Percentiles rank a stretch among this genome's conserved stretches.
phyloP scores from a whole-genome alignment of 805 yeast genomes.

The Nakazawaea ambrosiae region DNA sequence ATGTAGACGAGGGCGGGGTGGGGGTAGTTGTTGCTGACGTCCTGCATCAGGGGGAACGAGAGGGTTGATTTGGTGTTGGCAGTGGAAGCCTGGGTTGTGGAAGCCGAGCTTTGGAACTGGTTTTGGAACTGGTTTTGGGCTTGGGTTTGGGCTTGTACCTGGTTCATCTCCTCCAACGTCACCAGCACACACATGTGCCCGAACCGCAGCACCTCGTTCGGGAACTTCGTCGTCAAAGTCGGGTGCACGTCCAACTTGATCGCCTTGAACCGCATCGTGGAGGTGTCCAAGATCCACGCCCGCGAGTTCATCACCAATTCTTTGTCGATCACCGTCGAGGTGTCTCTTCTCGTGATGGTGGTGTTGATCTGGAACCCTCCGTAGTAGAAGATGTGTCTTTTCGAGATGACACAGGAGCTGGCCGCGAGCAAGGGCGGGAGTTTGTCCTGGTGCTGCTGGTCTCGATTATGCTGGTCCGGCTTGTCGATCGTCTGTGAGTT shows the following conservation, averaged over 20 bases:
- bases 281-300: conserved; percentile 53
- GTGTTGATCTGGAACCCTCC: conserved; percentile 59
- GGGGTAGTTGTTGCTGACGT: conserved; percentile 5
- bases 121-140: conserved; percentile 17
- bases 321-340: conserved; percentile 22
- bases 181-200: conserved; percentile 21
- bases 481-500: conserved; percentile 31
- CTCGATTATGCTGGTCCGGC: not conserved
- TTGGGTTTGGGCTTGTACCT: conserved; percentile 12
- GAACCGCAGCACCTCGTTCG: conserved; percentile 25
- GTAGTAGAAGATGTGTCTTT: conserved; percentile 51
- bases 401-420: conserved; percentile 41
- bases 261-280: conserved; percentile 40
- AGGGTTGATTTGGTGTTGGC: not conserved
- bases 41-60: not conserved
- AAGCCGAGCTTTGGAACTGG: not conserved
- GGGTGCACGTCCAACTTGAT: conserved; percentile 29
- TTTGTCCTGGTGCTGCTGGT: conserved; percentile 25
- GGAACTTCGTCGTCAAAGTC: conserved; percentile 17
- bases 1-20: conserved; percentile 30
- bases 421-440: conserved; percentile 51
- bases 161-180: conserved; percentile 22
- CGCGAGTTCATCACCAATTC: conserved; percentile 41
- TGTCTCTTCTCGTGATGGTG: conserved; percentile 20
- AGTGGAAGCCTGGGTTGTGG: not conserved